Base-by-base conservation (phyloP, 1,284 basidiomycete species). In the Cryptococcus sp. region DNA sequence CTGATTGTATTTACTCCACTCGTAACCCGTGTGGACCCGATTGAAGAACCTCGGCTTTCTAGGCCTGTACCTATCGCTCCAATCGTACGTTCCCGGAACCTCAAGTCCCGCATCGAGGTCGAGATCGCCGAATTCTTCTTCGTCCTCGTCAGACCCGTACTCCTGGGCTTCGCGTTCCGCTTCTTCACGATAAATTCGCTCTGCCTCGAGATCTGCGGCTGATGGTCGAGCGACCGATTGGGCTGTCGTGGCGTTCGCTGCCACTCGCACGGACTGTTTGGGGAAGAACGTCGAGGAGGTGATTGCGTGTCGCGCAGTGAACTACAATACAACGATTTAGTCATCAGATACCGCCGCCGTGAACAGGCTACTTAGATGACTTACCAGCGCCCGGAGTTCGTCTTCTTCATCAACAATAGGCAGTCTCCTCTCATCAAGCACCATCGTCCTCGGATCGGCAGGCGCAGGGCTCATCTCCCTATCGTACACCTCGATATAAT, bases 1-100 rank as follows among this genome's bases (percentile, higher is more conserved):
- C 77, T 97, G 93, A 75, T 97, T 97, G 80, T 97, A 97, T 82
- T 96, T 95, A 82, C 96, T 99, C 96, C 96, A 99, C 77, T 99
- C 96, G 76, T 95, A 99, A n/a, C 96, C 96, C n/a, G 96, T 99
- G 73, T 98, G 93, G 38, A 99, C 95, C 60, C 95, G 89, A 78
- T 99, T 99, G 82, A 99, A 98, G 83, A 97, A 99, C 64, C 95
- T 84, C 41, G 96, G 96, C 77, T 99, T 99, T 48, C 96, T 84
- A n/a, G 96, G 94, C 30, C 96, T 85, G 72, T 96, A 99, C 79
- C 97, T 95, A 83, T 99, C 96, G 80, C 95, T 92, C 95, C 95
- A 99, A 68, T 92, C 91, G 78, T 99, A 98, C 3, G 87, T 86
- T 47, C 66, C 61, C 41, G 69, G 67, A 23, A 64, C 58, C n/a